These are phyloP conservation scores for Athelia psychrophila DNA, from an alignment of 1,284 basidiomycete species.

Conservation along the genomic window DNA sequence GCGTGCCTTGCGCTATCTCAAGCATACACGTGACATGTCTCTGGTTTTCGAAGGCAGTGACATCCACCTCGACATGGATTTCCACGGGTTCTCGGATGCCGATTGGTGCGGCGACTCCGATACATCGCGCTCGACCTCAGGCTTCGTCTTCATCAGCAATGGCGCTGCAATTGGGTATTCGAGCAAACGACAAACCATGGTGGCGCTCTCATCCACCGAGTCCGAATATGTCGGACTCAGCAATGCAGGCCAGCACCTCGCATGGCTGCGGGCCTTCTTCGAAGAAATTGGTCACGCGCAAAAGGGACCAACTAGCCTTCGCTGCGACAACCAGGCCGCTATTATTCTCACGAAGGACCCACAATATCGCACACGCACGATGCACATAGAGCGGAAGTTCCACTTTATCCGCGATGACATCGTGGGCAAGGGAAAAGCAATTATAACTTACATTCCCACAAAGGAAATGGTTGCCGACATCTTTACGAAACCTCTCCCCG, in stretches of 20 bases:
- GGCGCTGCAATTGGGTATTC: constrained; percentile 24
- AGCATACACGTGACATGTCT: constrained; percentile 13
- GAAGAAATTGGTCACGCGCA: constrained; percentile 19
- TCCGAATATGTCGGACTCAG: constrained; percentile 33
- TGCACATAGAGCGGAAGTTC: constrained; percentile 39
- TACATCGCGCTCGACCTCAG: constrained; percentile 14
- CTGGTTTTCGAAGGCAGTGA: constrained; percentile 11
- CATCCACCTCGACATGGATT: constrained; percentile 10
- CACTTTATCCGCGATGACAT: constrained; percentile 32
- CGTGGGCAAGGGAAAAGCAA: constrained; percentile 18
- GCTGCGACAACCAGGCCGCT: constrained; percentile 29
- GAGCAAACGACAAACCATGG: constrained; percentile 24
- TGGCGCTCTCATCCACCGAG: constrained; percentile 31
- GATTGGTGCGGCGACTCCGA: constrained; percentile 15
- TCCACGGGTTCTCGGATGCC: constrained; percentile 19
- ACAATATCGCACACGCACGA: constrained; percentile 30
- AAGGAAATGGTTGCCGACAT: constrained; percentile 23
- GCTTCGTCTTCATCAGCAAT: constrained; percentile 15
- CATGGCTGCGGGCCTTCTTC: constrained; percentile 21
- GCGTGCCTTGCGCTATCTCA: constrained; percentile 22
- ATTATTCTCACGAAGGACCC: constrained; percentile 28
- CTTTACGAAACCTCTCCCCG: constrained; percentile 24
- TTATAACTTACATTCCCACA: constrained; percentile 19
- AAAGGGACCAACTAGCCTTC: constrained; percentile 2
- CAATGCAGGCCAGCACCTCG: constrained; percentile 20